Conservation (phyloP, 2,329 filamentous ascomycete species). For the Diaporthe longicolla region DNA sequence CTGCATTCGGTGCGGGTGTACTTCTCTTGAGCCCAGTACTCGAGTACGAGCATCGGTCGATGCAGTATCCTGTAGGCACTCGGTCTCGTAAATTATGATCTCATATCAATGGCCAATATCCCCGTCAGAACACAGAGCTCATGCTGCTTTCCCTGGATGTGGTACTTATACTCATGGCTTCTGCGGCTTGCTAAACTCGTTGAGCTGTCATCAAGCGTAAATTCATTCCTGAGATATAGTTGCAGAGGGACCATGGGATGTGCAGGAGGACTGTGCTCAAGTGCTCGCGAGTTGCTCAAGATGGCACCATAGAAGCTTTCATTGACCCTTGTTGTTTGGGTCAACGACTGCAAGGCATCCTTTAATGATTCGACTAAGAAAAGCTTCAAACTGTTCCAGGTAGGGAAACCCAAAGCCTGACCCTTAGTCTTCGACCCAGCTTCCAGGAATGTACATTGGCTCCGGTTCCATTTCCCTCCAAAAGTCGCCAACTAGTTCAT, state of each 20-base stretch:
- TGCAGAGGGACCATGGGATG: too few species aligned
- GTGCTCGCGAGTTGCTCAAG: not conserved
- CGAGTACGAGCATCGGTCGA: not conserved
- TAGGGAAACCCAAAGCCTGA: too few species aligned
- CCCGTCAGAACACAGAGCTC: too few species aligned
- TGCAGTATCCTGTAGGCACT: not conserved
- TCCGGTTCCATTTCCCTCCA: slow-evolving; percentile 1
- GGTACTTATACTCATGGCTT: too few species aligned
- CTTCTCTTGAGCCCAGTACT: not conserved
- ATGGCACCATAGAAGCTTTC: too few species aligned
- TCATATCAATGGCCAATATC: not conserved
- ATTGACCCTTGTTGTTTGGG: not conserved
- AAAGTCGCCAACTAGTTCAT: not conserved
- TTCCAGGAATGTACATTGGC: not conserved
- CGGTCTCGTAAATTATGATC: not conserved
- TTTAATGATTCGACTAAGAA: fast-evolving
- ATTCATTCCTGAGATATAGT: too few species aligned
- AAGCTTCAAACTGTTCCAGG: not conserved
- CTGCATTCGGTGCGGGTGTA: too few species aligned
- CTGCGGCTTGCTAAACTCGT: too few species aligned
- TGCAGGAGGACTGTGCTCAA: too few species aligned
- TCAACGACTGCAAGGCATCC: not conserved
- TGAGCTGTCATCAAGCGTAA: too few species aligned
- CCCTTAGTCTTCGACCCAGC: slow-evolving; percentile 1
- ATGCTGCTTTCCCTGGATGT: too few species aligned